Base-by-base conservation (phyloP, 257 asterid genomes). In the Linderniella brevidens region DNA sequence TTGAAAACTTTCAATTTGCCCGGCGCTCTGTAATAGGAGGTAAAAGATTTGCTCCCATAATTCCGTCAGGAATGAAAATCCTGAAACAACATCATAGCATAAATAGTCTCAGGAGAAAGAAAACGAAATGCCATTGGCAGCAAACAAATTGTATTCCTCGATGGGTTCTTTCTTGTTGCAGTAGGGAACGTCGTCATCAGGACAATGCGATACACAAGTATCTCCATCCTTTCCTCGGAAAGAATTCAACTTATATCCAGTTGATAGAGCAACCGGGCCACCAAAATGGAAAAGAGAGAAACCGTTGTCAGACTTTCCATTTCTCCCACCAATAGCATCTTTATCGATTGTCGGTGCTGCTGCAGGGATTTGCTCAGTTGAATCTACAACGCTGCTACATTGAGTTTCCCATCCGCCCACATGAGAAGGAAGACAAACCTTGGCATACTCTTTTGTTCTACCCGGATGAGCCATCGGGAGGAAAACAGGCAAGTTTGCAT, bases 231-330 rank as follows among this genome's bases (percentile, higher is more conserved):
- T 6, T 25, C 32, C 32, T 25, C 6, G 32, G 4, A 25, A 25
- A 25, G 32, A 6, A 25, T 3, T 6, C 3, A 25, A 25, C 32
- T 25, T 25, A 25, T 25, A 25, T 25, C 32, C 92, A 8, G 84
- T 60, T 9, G 93, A 73, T 65, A 75, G 68, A 61, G 75, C 93
- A 19, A 78, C 82, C 18, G 96, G 96, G 35, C 93, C 88, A 40
- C 93, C 93, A 64, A 73, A 81, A 68, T 85, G 96, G 72, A 90
- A 90, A 52, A 90, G 94, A 49, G 99, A 90, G 76, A 90, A 85
- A 50, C 76, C 92, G 35, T 72, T 52, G 17, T 58, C 79, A 54
- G 57, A 32, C 63, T 58, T 68, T n/a, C 66, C 32, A 3, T 25
- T 43, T 64, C 74, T 71, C 54, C 45, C 64, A 41, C 17, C 70